Base-by-base conservation (phyloP, 495 filamentous ascomycete genomes). In the Tetracladium marchalianum region DNA sequence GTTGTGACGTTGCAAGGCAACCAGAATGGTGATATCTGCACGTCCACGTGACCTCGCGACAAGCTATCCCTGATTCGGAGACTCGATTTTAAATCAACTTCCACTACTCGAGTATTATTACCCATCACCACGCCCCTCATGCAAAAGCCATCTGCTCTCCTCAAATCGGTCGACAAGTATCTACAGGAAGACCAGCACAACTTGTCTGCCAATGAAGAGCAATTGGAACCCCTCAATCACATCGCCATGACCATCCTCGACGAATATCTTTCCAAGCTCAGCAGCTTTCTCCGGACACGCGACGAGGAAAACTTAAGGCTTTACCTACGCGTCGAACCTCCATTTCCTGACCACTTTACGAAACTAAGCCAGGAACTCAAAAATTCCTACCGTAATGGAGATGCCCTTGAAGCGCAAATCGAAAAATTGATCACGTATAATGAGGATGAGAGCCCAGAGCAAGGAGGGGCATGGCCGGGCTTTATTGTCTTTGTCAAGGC, bases 401-500 rank as follows among this genome's bases (percentile, higher is more conserved):
- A 66, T 31, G 18, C 61, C 66, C 22, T 62, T 24, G 70, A 75
- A 13, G 50, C 61, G 16, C 68, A 69, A 10, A 67, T 95, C 27
- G 75, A 82, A 51, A 72, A 71, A 40, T 60, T 81, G 19, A 70
- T 92, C 34, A 63, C 82, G 44, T 66, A 76, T 58, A 62, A 62
- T 47, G 56, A 59, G 0, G 58, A 80, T n/a, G 67, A 67, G 49
- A 67, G 66, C 52, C 66, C 64, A 39, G 70, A 70, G 19, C 74
- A 78, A 52, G 77, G 78, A 15, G 76, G 76, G 10, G 69, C 83
- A 1, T 92, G 86, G 83, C 71, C 76, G 0, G 75, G 80, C 0
- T 90, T 94, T 56, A 68, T 79, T 31, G 73, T 76, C 0, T 90
- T 93, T 57, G 73, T 90, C 59, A 81, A 76, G 56, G 76, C 82